Base-by-base conservation (phyloP, 306 rosid genomes). In the Castanopsis chinensis region DNA sequence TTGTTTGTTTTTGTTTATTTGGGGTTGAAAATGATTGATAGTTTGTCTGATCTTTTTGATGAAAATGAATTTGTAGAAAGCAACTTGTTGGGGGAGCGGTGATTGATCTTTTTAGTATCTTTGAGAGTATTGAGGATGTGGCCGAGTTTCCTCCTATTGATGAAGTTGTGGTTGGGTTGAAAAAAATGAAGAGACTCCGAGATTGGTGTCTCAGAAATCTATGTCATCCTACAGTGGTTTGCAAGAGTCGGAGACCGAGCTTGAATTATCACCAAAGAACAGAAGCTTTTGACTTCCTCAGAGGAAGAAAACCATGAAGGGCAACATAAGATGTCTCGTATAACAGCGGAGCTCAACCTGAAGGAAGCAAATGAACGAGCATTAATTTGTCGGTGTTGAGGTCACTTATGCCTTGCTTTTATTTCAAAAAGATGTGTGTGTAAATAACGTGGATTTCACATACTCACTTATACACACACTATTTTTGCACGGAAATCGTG, bases 321-420 rank as follows among this genome's bases (percentile, higher is more conserved):
- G 28, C 87, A 85, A 61, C 93, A 83, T 54, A 86, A 79, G 86
- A 80, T 89, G 20, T 96, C 98, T 69, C 98, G 90, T 23, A 96
- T 93, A 7, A 85, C 92, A 0, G 98, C 93, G 61, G 99, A 96
- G 81, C 90, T 98, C 51, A 96, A 93, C 91, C 81, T 37, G 99
- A 30, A 88, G 99, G 49, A 96, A 91, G 89, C 99, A 96, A 83
- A 96, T 96, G 99, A 96, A 93, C 63, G 97, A 91, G 74, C 94
- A 96, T 64, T 25, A 25, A 25, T 25, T 85, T 96, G 79, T 60
- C 97, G 0, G 93, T 90, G 8, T 77, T 96, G 82, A 87, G 94
- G 58, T 88, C 99, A 4, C 94, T 96, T 35, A 91, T 96, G 99
- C 98, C 99, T 80, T 84, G 88, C 78, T 96, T 96, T 81, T 96